These are phyloP conservation scores for Galeopsis tetrahit DNA, from an alignment of 257 asterid species.

Conservation along the genomic window DNA sequence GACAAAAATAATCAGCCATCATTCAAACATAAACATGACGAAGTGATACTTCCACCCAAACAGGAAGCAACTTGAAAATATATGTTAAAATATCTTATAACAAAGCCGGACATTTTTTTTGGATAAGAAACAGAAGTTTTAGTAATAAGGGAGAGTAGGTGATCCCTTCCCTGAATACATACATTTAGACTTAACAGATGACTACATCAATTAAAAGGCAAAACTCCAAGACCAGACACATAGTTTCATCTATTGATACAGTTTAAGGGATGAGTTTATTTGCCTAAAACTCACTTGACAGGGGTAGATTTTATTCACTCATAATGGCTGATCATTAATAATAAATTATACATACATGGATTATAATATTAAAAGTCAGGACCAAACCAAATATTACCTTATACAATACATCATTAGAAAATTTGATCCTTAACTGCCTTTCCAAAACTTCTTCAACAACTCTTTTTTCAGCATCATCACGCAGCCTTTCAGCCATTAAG, in stretches of 20 bases:
- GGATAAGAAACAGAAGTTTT: too few relatives aligned
- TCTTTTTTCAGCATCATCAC: constrained; percentile 73
- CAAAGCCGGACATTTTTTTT: too few relatives aligned
- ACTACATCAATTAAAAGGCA: too few relatives aligned
- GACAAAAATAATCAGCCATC: constrained; percentile 8
- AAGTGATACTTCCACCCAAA: background rate
- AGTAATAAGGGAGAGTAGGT: too few relatives aligned
- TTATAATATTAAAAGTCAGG: background rate
- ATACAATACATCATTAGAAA: constrained; percentile 61
- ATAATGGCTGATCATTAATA: background rate
- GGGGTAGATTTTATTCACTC: background rate
- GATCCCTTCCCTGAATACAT: too few relatives aligned
- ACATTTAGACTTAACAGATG: too few relatives aligned
- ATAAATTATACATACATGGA: constrained; percentile 2
- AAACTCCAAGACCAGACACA: background rate
- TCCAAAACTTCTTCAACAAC: constrained; percentile 77
- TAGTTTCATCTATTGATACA: background rate
- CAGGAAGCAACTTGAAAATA: background rate
- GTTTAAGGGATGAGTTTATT: background rate
- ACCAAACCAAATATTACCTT: constrained; percentile 53
- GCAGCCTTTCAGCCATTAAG: constrained; percentile 88
- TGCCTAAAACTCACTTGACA: constrained; percentile 11
- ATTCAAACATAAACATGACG: background rate
- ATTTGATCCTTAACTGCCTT: constrained; percentile 54
- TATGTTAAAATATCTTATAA: background rate